Conservation (phyloP, 129 eudicot genomes). For the Escallonia rubra region DNA sequence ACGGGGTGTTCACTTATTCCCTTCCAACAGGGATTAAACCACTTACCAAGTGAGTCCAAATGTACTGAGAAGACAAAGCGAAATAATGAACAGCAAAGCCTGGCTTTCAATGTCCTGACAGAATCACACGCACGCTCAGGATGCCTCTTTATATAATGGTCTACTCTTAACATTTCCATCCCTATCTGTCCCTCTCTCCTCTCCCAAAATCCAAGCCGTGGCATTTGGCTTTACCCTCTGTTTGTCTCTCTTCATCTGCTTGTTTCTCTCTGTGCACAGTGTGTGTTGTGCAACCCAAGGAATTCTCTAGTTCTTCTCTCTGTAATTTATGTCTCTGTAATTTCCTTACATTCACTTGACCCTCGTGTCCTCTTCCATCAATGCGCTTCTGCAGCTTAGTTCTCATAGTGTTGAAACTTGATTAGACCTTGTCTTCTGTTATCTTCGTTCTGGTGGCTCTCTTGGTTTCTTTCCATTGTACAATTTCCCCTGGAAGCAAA, state of each 20-base stretch:
- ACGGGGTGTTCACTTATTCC: no score
- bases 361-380: no score
- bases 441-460: no score
- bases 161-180: not conserved
- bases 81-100: no score
- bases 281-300: not conserved
- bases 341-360: no score
- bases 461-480: not conserved
- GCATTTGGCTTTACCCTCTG: conserved; percentile 27
- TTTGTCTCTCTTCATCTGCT: conserved; percentile 4
- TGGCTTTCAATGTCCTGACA: no score
- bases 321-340: not conserved
- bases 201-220: conserved; percentile 26
- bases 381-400: no score
- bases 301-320: not conserved
- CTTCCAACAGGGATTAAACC: no score
- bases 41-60: no score
- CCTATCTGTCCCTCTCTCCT: not conserved
- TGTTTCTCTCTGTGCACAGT: conserved; percentile 1
- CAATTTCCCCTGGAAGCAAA: conserved; percentile 12
- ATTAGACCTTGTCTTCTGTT: not conserved
- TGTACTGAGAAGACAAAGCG: no score
- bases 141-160: not conserved
- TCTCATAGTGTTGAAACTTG: not conserved
- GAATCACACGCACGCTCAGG: not conserved